phyloP scores from a whole-genome alignment of 2,329 filamentous ascomycete species.

The Neocucurbitaria cava region DNA sequence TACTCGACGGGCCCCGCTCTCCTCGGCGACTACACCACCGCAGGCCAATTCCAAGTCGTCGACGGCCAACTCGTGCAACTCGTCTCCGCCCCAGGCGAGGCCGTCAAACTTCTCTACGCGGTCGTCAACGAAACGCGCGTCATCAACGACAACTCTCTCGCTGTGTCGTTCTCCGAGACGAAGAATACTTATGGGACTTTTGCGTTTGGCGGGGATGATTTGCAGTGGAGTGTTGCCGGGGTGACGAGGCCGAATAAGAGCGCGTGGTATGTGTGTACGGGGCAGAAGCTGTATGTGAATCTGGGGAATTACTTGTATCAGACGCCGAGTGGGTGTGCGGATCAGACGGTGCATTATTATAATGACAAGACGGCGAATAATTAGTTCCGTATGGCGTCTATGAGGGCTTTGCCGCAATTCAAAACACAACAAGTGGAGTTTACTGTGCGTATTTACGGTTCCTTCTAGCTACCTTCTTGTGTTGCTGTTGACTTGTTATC shows the following conservation, averaged over 20 bases:
- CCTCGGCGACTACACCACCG: slow-evolving; percentile 59
- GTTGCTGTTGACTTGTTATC: too few relatives aligned
- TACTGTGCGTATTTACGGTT: too few relatives aligned
- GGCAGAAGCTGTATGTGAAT: slow-evolving; percentile 63
- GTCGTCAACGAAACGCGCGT: slow-evolving; percentile 33
- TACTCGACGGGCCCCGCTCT: slow-evolving; percentile 57
- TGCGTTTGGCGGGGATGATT: slow-evolving; percentile 63
- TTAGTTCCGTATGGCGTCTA: too few relatives aligned
- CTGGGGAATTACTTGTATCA: slow-evolving; percentile 65
- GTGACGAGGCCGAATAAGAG: slow-evolving; percentile 62
- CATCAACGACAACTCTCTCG: slow-evolving; percentile 51
- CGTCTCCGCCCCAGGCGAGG: slow-evolving; percentile 56
- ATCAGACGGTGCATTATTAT: slow-evolving; percentile 60
- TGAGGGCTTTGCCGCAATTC: too few relatives aligned
- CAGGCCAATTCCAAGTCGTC: slow-evolving; percentile 65
- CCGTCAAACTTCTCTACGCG: slow-evolving; percentile 50
- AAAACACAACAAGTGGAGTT: too few relatives aligned
- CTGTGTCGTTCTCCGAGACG: slow-evolving; percentile 59
- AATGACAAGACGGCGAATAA: slow-evolving; percentile 45
- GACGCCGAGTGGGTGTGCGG: slow-evolving; percentile 64
- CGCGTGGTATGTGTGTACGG: slow-evolving; percentile 66
- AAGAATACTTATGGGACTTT: slow-evolving; percentile 65
- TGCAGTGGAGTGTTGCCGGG: slow-evolving; percentile 61
- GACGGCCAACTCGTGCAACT: slow-evolving; percentile 64
- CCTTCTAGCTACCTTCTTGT: too few relatives aligned